phyloP scores from a whole-genome alignment of 1,139 yeast species.

The Debaryomyces sp. region DNA sequence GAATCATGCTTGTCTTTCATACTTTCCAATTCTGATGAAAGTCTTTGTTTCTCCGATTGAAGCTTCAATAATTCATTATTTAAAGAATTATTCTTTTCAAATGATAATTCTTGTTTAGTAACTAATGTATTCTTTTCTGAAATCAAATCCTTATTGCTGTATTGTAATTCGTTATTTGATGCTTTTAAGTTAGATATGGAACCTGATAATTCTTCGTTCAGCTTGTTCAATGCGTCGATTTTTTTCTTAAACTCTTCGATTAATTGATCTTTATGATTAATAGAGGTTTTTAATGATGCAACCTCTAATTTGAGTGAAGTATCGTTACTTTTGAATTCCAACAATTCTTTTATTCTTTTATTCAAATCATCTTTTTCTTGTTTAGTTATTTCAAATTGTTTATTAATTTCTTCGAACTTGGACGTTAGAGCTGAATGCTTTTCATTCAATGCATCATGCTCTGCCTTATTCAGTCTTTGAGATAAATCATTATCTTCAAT shows the following conservation, averaged over 20 bases:
- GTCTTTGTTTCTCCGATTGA: slow-evolving; percentile 54
- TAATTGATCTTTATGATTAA: slow-evolving; percentile 52
- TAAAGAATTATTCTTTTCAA: slow-evolving; percentile 38
- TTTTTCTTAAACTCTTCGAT: slow-evolving; percentile 45
- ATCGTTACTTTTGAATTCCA: slow-evolving; percentile 38
- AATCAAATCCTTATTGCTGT: slow-evolving; percentile 32
- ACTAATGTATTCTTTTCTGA: slow-evolving; percentile 42
- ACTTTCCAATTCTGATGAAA: slow-evolving; percentile 53
- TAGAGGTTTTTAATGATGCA: slow-evolving; percentile 39
- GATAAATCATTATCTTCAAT: slow-evolving; percentile 3
- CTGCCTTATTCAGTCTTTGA: slow-evolving; percentile 4
- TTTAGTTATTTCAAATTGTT: slow-evolving; percentile 25
- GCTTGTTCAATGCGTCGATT: slow-evolving; percentile 38
- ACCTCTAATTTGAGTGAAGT: slow-evolving; percentile 46
- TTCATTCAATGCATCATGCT: slow-evolving; percentile 9
- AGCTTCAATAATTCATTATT: slow-evolving; percentile 38
- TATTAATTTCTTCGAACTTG: slow-evolving; percentile 15
- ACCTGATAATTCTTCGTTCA: slow-evolving; percentile 39
- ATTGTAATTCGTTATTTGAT: slow-evolving; percentile 45
- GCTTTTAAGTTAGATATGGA: slow-evolving; percentile 45
- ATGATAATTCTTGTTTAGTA: slow-evolving; percentile 41
- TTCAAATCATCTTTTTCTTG: slow-evolving; percentile 31
- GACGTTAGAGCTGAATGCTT: slow-evolving; percentile 12
- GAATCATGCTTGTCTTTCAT: slow-evolving; percentile 54
- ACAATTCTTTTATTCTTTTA: slow-evolving; percentile 31